Conservation (phyloP, 768 basidiomycete species). For the Macrolepiota dolichaula region DNA sequence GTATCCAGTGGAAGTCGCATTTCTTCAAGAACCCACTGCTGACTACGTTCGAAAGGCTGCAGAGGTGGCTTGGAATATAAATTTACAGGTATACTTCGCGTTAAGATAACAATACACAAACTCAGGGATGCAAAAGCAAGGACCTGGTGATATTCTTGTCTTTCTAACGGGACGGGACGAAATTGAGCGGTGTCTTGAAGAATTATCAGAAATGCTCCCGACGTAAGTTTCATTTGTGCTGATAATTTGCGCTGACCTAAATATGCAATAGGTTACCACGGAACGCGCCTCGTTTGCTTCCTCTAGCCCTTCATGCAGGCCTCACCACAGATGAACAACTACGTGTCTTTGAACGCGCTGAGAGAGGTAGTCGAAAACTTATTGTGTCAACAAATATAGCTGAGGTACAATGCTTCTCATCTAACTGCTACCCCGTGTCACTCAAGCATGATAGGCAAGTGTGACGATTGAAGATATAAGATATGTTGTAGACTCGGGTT, state of each 20-base stretch:
- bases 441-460: conserved; percentile 58
- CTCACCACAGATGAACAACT: conserved; percentile 87
- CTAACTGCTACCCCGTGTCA: neutral
- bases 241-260: conserved; percentile 1
- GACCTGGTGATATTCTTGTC: conserved; percentile 84
- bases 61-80: conserved; percentile 80
- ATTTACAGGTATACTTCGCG: conserved; percentile 53
- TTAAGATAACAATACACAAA: neutral
- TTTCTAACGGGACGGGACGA: conserved; percentile 97
- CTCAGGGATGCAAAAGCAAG: conserved; percentile 48
- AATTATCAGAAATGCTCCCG: conserved; percentile 72
- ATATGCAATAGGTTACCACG: conserved; percentile 40
- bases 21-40: conserved; percentile 69
- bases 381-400: conserved; percentile 96
- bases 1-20: conserved; percentile 93
- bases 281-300: conserved; percentile 53
- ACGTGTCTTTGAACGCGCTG: conserved; percentile 74
- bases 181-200: conserved; percentile 85
- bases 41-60: conserved; percentile 86
- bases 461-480: conserved; percentile 96
- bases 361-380: conserved; percentile 80
- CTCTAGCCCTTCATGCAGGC: conserved; percentile 86
- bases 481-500: conserved; percentile 92
- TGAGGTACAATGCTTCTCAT: conserved; percentile 48
- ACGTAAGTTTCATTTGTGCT: conserved; percentile 38